Conservation (phyloP, 805 yeast species). For the Metschnikowia baotianmanensis region DNA sequence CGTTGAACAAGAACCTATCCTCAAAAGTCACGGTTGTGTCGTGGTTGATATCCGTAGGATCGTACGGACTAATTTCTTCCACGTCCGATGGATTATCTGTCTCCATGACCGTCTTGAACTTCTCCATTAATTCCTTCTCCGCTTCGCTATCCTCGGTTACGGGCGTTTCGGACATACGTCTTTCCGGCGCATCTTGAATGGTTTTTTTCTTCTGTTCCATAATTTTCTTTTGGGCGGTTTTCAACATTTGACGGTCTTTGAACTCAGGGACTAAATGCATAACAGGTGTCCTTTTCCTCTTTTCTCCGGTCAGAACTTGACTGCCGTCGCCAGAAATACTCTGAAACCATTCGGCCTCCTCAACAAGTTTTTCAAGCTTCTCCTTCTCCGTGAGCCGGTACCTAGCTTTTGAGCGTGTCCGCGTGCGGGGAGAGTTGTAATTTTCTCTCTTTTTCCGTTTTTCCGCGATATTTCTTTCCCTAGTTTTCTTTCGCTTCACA, state of each 20-base stretch:
- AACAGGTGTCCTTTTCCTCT: conserved; percentile 31
- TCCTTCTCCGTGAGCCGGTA: neutral
- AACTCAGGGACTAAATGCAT: conserved; percentile 28
- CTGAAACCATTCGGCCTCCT: conserved; percentile 38
- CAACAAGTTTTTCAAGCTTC: conserved; percentile 14
- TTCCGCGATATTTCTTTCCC: conserved; percentile 7
- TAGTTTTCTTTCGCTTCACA: conserved; percentile 8
- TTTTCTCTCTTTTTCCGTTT: conserved; percentile 1
- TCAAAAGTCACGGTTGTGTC: conserved; percentile 30
- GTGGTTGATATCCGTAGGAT: conserved; percentile 34
- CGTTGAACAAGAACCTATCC: conserved; percentile 32
- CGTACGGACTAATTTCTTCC: conserved; percentile 37
- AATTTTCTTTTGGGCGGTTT: conserved; percentile 16
- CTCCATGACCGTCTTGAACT: conserved; percentile 18
- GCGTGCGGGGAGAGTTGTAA: conserved; percentile 5
- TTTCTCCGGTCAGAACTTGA: conserved; percentile 31
- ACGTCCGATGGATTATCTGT: conserved; percentile 24
- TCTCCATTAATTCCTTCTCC: conserved; percentile 15
- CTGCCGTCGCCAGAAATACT: conserved; percentile 38
- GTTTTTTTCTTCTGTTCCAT: conserved; percentile 13
- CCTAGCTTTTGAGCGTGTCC: conserved; percentile 5
- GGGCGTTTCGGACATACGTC: conserved; percentile 7
- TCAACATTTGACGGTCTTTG: conserved; percentile 15
- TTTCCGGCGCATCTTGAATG: conserved; percentile 2
- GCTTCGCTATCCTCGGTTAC: conserved; percentile 15